Base-by-base conservation (phyloP, 352 stramenopile species). In the Pythium vanterpoolii region DNA sequence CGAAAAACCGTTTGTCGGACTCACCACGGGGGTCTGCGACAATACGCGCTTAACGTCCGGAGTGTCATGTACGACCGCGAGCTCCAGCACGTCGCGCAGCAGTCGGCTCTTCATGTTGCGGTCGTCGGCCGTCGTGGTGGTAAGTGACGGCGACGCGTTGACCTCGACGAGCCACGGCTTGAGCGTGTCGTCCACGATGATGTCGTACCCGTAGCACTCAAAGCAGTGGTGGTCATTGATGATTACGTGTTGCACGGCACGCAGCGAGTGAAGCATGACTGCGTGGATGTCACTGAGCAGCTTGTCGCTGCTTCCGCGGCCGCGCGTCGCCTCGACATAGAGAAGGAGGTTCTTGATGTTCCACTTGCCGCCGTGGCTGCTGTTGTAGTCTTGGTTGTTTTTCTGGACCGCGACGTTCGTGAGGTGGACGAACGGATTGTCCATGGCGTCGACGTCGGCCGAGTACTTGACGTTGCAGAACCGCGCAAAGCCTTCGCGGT, bases 211-310 rank as follows among this genome's bases (percentile, higher is more conserved):
- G 64, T 98, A 98, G 62, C 90, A 96, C 67, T 98, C 93, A 63
- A 97, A 98, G 80, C 93, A 97, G 66, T 98, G 89, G 46, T 77
- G 53, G 72, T 98, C 90, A 68, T 96, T 97, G 57, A 97, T 98
- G 66, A 98, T 96, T 42, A 96, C 83, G 42, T 89, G 70, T 72
- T 98, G 89, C 11, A 98, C 93, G 19, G 90, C 86, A 45, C 65
- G 74, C 13, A 97, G 65, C 14, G 87, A 78, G 62, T 96, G 84
- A 10, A 96, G 63, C 70, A 97, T 93, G 44, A 98, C 83, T 7
- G 69, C 52, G 47, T 92, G 76, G 44, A 92, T 90, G 26, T 80
- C 73, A 18, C 65, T 60, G 10, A 90, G 71, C 18, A 94, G 68
- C 54, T 86, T 89, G 16, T 86, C 73, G 18, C 79, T 73, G 1